phyloP scores from a whole-genome alignment of 345 rosid species.

The Boechera retrofracta region DNA sequence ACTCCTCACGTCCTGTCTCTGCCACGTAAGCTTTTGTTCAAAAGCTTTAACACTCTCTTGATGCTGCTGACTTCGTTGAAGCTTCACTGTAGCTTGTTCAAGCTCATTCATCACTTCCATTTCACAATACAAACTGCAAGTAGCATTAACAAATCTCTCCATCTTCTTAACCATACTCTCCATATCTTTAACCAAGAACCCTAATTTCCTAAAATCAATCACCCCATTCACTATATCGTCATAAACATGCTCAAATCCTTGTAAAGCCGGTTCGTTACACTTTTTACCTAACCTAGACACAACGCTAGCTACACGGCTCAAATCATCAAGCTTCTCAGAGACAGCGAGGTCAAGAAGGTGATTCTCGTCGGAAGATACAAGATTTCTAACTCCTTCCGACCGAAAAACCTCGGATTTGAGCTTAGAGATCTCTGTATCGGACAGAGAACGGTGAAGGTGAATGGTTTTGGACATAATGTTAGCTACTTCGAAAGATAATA shows the following conservation, averaged over 20 bases:
- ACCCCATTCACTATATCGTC: constrained; percentile 75
- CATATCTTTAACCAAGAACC: constrained; percentile 93
- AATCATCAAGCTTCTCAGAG: constrained; percentile 87
- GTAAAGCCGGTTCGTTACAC: constrained; percentile 86
- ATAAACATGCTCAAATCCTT: constrained; percentile 94
- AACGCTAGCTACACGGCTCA: constrained; percentile 72
- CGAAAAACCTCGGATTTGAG: constrained; percentile 74
- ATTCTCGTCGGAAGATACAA: constrained; percentile 70
- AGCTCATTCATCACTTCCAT: constrained; percentile 90
- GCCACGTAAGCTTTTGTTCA: constrained; percentile 96
- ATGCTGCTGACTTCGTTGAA: constrained; percentile 69
- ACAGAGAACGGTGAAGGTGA: constrained; percentile 80
- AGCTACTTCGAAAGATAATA: constrained; percentile 94
- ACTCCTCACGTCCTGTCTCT: constrained; percentile 89
- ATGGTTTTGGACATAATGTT: constrained; percentile 84
- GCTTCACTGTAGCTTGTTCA: constrained; percentile 83
- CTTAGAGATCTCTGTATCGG: constrained; percentile 73
- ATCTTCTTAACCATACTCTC: constrained; percentile 86
- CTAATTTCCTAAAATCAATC: constrained; percentile 80
- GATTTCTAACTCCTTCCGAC: constrained; percentile 61
- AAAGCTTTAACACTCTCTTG: constrained; percentile 85
- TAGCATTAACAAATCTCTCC: constrained; percentile 81
- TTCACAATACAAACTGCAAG: constrained; percentile 78
- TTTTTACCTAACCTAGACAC: constrained; percentile 92
- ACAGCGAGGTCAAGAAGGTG: constrained; percentile 74